phyloP scores from a whole-genome alignment of 2,329 filamentous ascomycete genomes.

The Colletotrichum sp. region DNA sequence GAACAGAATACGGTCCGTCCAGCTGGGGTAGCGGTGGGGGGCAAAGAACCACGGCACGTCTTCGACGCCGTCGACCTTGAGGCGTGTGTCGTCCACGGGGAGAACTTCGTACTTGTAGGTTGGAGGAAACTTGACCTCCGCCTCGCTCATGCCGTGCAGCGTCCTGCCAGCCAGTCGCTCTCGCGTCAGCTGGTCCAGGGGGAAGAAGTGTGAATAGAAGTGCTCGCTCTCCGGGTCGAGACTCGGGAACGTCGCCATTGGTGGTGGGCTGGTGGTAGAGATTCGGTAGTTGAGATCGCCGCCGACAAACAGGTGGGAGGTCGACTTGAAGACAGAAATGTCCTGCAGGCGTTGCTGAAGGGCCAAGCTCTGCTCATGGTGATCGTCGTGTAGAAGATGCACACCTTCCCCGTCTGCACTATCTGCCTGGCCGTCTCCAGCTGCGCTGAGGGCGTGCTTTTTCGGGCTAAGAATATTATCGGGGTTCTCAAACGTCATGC shows the following conservation, averaged over 20 bases:
- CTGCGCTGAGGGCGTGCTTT: neutral
- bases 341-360: slow-evolving; percentile 55
- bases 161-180: slow-evolving; percentile 74
- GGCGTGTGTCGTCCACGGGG: slow-evolving; percentile 31
- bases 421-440: slow-evolving; percentile 24
- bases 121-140: slow-evolving; percentile 78
- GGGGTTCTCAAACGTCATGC: slow-evolving; percentile 74
- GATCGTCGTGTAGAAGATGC: slow-evolving; percentile 37
- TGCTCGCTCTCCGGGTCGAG: slow-evolving; percentile 57
- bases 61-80: slow-evolving; percentile 23
- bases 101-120: slow-evolving; percentile 86
- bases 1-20: slow-evolving; percentile 92
- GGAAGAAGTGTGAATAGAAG: slow-evolving; percentile 72
- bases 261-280: slow-evolving; percentile 65
- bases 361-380: slow-evolving; percentile 35
- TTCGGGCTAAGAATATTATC: slow-evolving; percentile 38
- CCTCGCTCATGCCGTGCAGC: slow-evolving; percentile 80
- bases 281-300: slow-evolving; percentile 98
- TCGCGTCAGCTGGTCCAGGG: slow-evolving; percentile 77
- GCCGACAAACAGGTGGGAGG: slow-evolving; percentile 80
- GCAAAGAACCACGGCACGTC: slow-evolving; percentile 73
- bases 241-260: slow-evolving; percentile 67
- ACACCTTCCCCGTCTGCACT: slow-evolving; percentile 30
- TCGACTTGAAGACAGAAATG: slow-evolving; percentile 75
- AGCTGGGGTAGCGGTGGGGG: slow-evolving; percentile 83